Evolutionary conservation across 768 basidiomycete species (phyloP), one percentile per base, ranked within the genome.

Genomic region (Naematelia encephala): DNA sequence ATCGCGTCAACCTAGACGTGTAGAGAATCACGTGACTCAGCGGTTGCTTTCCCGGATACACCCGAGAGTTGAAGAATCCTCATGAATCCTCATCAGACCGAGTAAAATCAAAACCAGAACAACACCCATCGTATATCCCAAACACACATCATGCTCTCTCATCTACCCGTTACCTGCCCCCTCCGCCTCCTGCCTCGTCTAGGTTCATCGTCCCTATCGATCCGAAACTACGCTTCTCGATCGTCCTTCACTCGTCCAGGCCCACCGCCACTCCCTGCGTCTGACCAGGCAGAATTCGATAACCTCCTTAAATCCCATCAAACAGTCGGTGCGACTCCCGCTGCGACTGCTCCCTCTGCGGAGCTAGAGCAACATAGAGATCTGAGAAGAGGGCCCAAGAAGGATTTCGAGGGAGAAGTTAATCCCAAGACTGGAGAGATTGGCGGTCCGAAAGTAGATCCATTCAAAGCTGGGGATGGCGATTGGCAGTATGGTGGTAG

Each of bases 401-500:
- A 34, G 48, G 73, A 77, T 19, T 77, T 77, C 51, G 63, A 70
- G 49, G 75, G 75, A 0, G 75, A 77, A 4, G 59, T 68, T 0
- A 77, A 77, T 59, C 75, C 75, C 1, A 65, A 59, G 29, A 77
- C 75, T 23, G 75, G 75, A 8, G 75, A 77, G 51, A 34, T 53
- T 39, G 75, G 75, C 2, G 75, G 75, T 3, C 75, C 75, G 26
- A 77, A 77, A 57, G 46, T 57, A 13, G 75, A 77, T 68, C 75
- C 75, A 34, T 77, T 77, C 56, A 65, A 59, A 42, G 68, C 69
- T 13, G 72, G 73, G 0, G 68, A 66, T 59, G 57, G 51, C 16
- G 75, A 77, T 57, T 77, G 75, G 75, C 66, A 68, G 60, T 77
- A 72, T 61, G 69, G 61, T 16, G 75, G 75, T 13, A 54, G 75